Evolutionary conservation across 1,284 basidiomycete species (phyloP), one percentile per base, ranked within the genome.

Genomic region (Macrocystidia cucumis): DNA sequence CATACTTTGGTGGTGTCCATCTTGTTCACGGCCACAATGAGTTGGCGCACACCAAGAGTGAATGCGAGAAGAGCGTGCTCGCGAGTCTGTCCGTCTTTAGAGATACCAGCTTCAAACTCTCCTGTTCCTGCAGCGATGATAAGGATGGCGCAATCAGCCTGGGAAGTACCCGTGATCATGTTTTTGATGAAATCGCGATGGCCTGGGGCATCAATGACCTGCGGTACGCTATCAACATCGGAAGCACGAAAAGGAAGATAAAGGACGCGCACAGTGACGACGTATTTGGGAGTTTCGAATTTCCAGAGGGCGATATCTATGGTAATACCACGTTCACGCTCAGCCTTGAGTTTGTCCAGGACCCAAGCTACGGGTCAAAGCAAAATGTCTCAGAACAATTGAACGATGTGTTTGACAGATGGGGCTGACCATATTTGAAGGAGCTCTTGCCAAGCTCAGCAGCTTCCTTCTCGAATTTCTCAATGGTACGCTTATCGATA

Each of bases 161-260:
- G 95, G 57, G 95, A 98, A 60, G 95, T 98, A 81, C 95, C 95
- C 47, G 92, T 98, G 64, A 98, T 98, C 92, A 98, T 97, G 90
- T 97, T 98, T 79, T 99, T 99, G 83, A 99, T 99, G 74, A 99
- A 99, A 67, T 99, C 96, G 85, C 95, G 92, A 74, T 98, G 96
- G 63, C 95, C 96, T 39, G 95, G 96, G 66, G 95, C 96, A 65
- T 97, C 93, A 54, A 95, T 95, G 70, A 95, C 91, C 85, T 87
- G 16, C 40, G 40, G 26, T 37, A 28, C 35, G 38, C 38, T 34
- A 37, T 43, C 49, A 50, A 43, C 47, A 34, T 34, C 32, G 35
- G 25, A 38, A 32, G 37, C 31, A 40, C 28, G 39, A 39, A 44
- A 37, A 20, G 37, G 7, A 40, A 30, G 11, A 29, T 7, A 29